phyloP scores from a whole-genome alignment of 2,329 filamentous ascomycete species.

The Alternaria viburni region DNA sequence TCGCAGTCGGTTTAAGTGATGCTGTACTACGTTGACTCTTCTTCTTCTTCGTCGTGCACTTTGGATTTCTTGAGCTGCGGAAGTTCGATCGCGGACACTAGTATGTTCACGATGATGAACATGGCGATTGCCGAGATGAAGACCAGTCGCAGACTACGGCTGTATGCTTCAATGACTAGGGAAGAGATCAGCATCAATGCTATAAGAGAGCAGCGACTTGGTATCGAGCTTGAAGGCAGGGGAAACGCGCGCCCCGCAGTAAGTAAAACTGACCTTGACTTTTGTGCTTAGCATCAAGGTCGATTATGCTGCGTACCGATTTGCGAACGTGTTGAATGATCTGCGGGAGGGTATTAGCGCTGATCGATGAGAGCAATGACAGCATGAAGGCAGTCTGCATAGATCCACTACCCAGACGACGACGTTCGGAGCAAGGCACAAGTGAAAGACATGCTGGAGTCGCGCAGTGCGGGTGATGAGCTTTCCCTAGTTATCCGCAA shows the following conservation, averaged over 20 bases:
- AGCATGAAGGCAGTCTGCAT: neutral
- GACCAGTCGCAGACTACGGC: slow-evolving; percentile 47
- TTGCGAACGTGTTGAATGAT: slow-evolving; percentile 58
- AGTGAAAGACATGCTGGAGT: neutral
- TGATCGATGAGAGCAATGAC: neutral
- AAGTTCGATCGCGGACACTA: slow-evolving; percentile 62
- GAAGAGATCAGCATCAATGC: slow-evolving; percentile 24
- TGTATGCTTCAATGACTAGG: slow-evolving; percentile 49
- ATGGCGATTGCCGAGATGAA: slow-evolving; percentile 53
- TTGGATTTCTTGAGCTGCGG: slow-evolving; percentile 51
- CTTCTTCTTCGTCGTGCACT: slow-evolving; percentile 7
- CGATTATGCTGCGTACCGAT: slow-evolving; percentile 57
- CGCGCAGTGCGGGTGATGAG: neutral
- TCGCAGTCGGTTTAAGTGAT: neutral
- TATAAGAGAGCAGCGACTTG: slow-evolving; percentile 14
- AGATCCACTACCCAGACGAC: neutral
- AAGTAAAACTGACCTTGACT: slow-evolving; percentile 50
- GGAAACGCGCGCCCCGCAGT: neutral
- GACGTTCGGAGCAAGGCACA: neutral
- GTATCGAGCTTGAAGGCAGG: neutral
- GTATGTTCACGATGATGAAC: slow-evolving; percentile 58
- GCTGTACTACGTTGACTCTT: neutral
- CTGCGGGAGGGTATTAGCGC: slow-evolving; percentile 22
- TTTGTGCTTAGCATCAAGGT: slow-evolving; percentile 54
- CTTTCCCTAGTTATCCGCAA: neutral